These are phyloP conservation scores for Bonia amplexicaulis DNA, from an alignment of 176 grass and related monocot genomes.

Conservation along the genomic window DNA sequence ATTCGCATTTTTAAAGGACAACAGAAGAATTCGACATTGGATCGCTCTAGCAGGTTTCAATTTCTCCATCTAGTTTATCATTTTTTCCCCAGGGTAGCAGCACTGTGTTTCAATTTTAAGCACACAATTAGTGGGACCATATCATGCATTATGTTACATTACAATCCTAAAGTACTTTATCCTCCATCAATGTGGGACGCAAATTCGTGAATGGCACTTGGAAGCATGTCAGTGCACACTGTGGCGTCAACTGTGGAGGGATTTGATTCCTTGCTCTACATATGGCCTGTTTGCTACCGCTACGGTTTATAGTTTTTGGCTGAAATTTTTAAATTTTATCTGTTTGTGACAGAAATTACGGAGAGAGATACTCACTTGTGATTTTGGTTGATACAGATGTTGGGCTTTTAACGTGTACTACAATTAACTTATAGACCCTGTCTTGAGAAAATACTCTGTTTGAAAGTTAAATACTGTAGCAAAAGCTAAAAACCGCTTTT, in stretches of 20 bases:
- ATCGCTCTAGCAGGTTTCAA: neutral
- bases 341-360: no score
- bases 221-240: neutral
- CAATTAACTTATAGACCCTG: no score
- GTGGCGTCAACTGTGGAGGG: neutral
- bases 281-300: no score
- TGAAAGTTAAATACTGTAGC: no score
- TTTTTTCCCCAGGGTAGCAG: neutral
- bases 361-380: no score
- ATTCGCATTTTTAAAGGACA: neutral
- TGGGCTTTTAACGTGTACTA: no score
- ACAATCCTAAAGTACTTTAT: conserved; percentile 16
- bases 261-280: conserved; percentile 34
- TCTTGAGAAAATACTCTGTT: no score
- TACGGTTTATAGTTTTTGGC: no score
- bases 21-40: neutral
- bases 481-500: no score
- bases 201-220: neutral
- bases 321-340: no score
- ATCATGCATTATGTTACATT: neutral
- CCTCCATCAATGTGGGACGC: conserved; percentile 12
- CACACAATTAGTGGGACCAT: neutral
- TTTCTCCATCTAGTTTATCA: neutral
- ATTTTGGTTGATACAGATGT: no score
- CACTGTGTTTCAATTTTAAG: neutral